A percentile compares a stretch with the other conserved stretches of the same genome.
Conservation (phyloP, 2,329 filamentous ascomycete species). For the Fusarium siculi region DNA sequence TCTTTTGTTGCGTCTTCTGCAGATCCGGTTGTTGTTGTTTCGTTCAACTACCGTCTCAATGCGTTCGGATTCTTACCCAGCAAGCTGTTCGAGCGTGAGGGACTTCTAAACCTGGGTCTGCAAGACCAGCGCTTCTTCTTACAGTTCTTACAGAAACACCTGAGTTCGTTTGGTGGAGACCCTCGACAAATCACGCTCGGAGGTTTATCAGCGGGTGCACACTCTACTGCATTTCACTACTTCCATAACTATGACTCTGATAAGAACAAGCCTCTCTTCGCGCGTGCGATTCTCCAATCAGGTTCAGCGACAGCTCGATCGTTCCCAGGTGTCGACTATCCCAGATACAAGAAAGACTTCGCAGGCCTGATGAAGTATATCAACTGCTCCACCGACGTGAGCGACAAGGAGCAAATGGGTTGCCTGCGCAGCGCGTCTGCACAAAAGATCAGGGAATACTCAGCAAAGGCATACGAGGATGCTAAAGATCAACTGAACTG, state of each 20-base stretch:
- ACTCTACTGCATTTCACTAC: slow-evolving; percentile 6
- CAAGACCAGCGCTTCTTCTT: slow-evolving; percentile 3
- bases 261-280: not conserved
- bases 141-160: not conserved
- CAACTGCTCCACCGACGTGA: not conserved
- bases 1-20: slow-evolving; percentile 1
- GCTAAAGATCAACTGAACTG: slow-evolving; percentile 11
- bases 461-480: not conserved
- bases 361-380: not conserved
- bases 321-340: not conserved
- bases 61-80: slow-evolving; percentile 6
- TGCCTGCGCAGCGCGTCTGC: not conserved
- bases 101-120: not conserved
- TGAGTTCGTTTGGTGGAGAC: not conserved
- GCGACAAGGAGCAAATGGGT: not conserved
- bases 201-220: slow-evolving; percentile 6
- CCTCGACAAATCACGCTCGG: not conserved
- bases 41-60: slow-evolving; percentile 12
- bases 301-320: slow-evolving; percentile 8
- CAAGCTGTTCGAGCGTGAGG: not conserved
- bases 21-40: not conserved
- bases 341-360: slow-evolving; percentile 4
- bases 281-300: not conserved
- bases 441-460: not conserved
- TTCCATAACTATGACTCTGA: slow-evolving; percentile 4